These are phyloP conservation scores for Globisporangium apiculatum DNA, from an alignment of 352 stramenopile species.

Conservation along the genomic window DNA sequence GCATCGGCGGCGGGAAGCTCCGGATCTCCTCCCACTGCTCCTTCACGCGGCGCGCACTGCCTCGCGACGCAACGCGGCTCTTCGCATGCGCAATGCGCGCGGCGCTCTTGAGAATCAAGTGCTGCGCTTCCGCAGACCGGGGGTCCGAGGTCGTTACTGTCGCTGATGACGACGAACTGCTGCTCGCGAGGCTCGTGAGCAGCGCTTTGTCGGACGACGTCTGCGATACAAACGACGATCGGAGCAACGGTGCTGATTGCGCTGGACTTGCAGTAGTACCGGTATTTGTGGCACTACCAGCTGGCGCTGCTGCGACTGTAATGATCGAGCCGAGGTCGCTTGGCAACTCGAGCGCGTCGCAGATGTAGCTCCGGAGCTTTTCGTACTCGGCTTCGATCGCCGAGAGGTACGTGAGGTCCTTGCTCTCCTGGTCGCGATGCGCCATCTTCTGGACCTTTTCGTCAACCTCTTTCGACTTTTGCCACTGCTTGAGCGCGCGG, in stretches of 20 bases:
- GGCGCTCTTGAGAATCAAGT: constrained; percentile 68
- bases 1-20: constrained; percentile 75
- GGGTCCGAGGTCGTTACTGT: constrained; percentile 21
- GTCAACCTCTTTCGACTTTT: constrained; percentile 82
- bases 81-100: constrained; percentile 54
- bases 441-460: constrained; percentile 86
- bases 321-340: constrained; percentile 27
- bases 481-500: constrained; percentile 73
- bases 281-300: neutral
- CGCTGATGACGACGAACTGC: neutral
- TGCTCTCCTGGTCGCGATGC: constrained; percentile 78
- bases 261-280: neutral
- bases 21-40: constrained; percentile 88
- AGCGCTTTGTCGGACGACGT: constrained; percentile 10
- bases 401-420: constrained; percentile 76
- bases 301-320: constrained; percentile 11
- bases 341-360: constrained; percentile 66
- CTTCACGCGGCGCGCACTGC: constrained; percentile 75
- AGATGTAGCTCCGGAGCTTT: constrained; percentile 74
- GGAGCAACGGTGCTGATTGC: neutral
- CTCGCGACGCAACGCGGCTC: constrained; percentile 64
- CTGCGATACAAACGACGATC: constrained; percentile 10
- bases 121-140: constrained; percentile 51
- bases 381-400: constrained; percentile 81
- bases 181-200: constrained; percentile 5